These are phyloP conservation scores for Nakazawaea wyomingensis DNA, from an alignment of 805 yeast genomes.

Conservation along the genomic window DNA sequence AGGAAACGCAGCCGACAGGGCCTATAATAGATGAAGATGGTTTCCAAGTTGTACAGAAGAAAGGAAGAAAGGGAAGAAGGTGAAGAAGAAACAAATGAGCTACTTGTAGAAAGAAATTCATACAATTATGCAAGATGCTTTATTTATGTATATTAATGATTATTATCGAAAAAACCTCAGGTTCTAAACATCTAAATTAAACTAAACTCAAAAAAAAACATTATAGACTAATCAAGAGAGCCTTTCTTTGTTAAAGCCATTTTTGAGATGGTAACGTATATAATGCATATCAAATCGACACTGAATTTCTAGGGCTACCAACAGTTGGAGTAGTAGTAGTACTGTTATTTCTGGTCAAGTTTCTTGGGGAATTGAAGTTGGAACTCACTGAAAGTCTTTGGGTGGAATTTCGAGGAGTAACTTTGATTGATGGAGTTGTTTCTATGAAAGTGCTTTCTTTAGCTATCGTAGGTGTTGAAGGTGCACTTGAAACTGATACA, in stretches of 20 bases:
- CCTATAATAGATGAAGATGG: constrained; percentile 93
- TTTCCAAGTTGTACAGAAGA: constrained; percentile 78
- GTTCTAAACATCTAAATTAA: neutral
- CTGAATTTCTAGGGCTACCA: constrained; percentile 13
- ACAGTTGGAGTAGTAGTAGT: constrained; percentile 4
- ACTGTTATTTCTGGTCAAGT: constrained; percentile 4
- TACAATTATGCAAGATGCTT: neutral
- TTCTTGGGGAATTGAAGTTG: constrained; percentile 7
- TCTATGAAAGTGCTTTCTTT: constrained; percentile 6
- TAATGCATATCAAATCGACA: neutral
- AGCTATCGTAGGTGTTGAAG: constrained; percentile 8
- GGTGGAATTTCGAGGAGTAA: constrained; percentile 21
- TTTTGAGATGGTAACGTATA: too few species aligned
- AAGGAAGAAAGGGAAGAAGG: constrained; percentile 44
- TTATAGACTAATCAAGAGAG: neutral
- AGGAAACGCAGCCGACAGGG: constrained; percentile 29
- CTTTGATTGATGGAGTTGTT: constrained; percentile 16
- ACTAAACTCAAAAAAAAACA: neutral
- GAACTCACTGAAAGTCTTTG: constrained; percentile 12
- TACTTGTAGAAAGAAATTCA: neutral
- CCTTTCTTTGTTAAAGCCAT: too few species aligned
- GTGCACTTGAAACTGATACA: neutral
- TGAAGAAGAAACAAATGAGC: too few species aligned
- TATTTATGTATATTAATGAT: neutral
- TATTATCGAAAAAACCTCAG: too few species aligned